Conservation (phyloP, 257 asterid genomes). For the Solanum ossicruentum region DNA sequence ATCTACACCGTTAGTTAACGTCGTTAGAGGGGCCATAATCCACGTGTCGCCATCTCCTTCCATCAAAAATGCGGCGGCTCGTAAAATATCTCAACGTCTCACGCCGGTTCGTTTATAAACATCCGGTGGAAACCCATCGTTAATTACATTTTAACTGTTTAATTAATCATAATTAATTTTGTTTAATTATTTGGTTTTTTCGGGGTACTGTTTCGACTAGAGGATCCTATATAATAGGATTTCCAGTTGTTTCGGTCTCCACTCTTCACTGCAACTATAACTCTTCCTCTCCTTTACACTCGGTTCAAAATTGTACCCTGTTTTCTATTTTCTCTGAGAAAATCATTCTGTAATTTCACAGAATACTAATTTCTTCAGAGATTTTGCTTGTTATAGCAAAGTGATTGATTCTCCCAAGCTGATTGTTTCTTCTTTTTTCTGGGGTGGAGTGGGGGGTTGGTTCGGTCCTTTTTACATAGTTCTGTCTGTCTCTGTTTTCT, state of each 20-base stretch:
- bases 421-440: neutral
- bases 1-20: neutral
- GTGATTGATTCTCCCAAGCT: constrained; percentile 7
- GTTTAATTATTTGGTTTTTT: neutral
- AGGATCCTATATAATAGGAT: constrained; percentile 47
- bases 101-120: neutral
- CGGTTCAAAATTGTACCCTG: neutral
- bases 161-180: neutral
- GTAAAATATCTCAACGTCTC: constrained; percentile 18
- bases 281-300: constrained; percentile 3
- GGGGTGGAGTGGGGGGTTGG: no score
- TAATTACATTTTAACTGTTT: neutral
- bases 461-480: neutral
- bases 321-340: neutral
- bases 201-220: neutral
- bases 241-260: constrained; percentile 29
- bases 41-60: constrained; percentile 25
- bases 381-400: neutral
- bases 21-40: neutral
- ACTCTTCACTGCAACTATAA: constrained; percentile 2
- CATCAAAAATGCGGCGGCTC: constrained; percentile 54
- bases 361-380: neutral
- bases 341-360: neutral
- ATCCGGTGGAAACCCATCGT: neutral
- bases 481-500: constrained; percentile 5